Evolutionary conservation across 768 basidiomycete genomes (phyloP).

Genomic region (Macrolepiota fuliginosa): DNA sequence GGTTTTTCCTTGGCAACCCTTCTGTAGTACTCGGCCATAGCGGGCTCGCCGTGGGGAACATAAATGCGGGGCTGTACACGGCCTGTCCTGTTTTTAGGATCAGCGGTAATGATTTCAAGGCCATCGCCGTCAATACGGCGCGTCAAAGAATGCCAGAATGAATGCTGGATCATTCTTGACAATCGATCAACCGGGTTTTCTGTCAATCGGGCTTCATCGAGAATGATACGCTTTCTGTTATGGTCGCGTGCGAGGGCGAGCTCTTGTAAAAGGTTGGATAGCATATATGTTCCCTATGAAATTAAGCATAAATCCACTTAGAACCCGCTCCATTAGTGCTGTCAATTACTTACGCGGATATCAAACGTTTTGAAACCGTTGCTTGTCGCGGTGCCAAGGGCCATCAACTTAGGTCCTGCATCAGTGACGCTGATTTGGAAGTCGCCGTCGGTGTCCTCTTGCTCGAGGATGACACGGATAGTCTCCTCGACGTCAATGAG

Average conservation of each 20-base stretch:
- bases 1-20: conserved; percentile 89
- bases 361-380: conserved; percentile 99
- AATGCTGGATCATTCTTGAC: conserved; percentile 95
- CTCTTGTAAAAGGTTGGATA: conserved; percentile 98
- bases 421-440: conserved; percentile 97
- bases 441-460: conserved; percentile 96
- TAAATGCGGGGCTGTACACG: conserved; percentile 92
- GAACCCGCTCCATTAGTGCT: neutral
- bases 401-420: conserved; percentile 94
- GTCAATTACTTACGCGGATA: conserved; percentile 62
- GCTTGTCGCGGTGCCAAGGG: conserved; percentile 93
- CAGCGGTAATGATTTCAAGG: conserved; percentile 94
- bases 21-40: conserved; percentile 94
- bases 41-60: conserved; percentile 89
- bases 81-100: conserved; percentile 95
- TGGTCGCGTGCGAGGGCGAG: conserved; percentile 95
- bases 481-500: conserved; percentile 98
- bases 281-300: conserved; percentile 93
- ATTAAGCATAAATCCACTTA: neutral
- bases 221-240: conserved; percentile 91
- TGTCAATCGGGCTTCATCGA: conserved; percentile 96
- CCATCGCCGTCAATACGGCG: conserved; percentile 97
- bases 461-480: conserved; percentile 92
- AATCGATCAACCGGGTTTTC: conserved; percentile 98
- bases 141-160: conserved; percentile 98